Evolutionary conservation across 2,329 filamentous ascomycete genomes (phyloP), one percentile per base, ranked within the genome.

Genomic region (Sporothrix mexicana): DNA sequence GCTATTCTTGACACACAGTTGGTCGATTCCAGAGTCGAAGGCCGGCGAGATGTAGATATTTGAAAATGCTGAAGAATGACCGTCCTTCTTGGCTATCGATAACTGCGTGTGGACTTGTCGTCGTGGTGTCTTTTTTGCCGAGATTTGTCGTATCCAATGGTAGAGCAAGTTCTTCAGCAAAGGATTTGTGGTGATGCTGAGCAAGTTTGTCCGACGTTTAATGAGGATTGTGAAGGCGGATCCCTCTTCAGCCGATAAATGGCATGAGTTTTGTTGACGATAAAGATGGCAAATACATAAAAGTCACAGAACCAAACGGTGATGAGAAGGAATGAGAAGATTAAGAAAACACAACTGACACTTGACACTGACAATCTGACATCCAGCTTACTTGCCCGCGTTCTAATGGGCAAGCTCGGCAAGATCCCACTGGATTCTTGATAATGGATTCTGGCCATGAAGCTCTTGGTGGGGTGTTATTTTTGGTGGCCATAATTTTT

Each of bases 281-380:
- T 12, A 62, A 23, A 1, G 41, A 36, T 36, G 7, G 30, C 30
- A 36, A 36, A 36, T 6, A 36, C 30, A 7, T 36, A 36, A 2
- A 36, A 6, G 30, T 36, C 30, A 36, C 30, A 36, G 30, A 36
- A 36, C 7, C 7, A 10, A 10, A 62, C 4, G 20, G 9, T 5
- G 8, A 10, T 23, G 59, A 62, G 59, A 62, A 62, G 36, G 6
- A 45, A 23, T 45, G 59, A 62, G 59, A 45, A 62, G 59, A 45
- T 45, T 62, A 45, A 23, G 8, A 62, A 62, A 43, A 62, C 59
- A 59, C 59, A 43, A 23, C 9, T 41, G 59, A 62, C 20, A 55
- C 51, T 36, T 36, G 30, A 36, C 30, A 36, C 30, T 36, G 30
- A 36, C 30, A 36, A 36, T 36, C 30, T 36, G 30, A 36, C 30